Base-by-base conservation (phyloP, 257 asterid genomes). In the Solanum piurae region DNA sequence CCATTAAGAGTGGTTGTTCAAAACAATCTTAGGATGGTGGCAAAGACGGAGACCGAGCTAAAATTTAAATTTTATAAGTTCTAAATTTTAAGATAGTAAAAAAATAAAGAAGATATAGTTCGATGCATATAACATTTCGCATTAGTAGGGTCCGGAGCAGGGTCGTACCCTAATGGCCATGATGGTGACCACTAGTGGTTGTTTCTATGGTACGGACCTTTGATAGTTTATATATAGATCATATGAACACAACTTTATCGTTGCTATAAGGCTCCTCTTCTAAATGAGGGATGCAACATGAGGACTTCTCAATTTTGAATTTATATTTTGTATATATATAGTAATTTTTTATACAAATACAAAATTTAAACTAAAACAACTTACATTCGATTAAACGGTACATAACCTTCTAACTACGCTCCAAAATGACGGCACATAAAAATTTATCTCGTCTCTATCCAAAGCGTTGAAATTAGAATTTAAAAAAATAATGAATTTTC, bases 1-100 rank as follows among this genome's bases (percentile, higher is more conserved):
- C 68, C 68, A 80, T 16, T 29, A 44, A 40, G 83, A 83, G 44
- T 86, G 90, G 84, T 74, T 74, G 89, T 87, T 36, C 8, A 86
- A 73, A 46, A 18, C 86, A 33, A 89, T 29, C 46, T 4, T 29
- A 0, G 23, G 27, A 5, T 25, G 34, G 44, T 8, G 44, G 3
- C 20, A 27, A 1, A 55, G 12, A 60, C 5, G 5, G 5, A 7
- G 3, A 5, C 9, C 4, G 8, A 52, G 1, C 1, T 9, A 23
- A 62, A 62, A 62, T 62, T 62, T 62, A 3, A 62, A 62, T 23
- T 60, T 60, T 60, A 60, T 60, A 4, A 60, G 14, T 60, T 23
- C 0, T 4, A 60, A 58, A 58, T 58, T 55, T 0, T 55, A 20
- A 3, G 0, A 1, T 55, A 1, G 5, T 58, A 58, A 58, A 58